Evolutionary conservation across 495 filamentous ascomycete genomes (phyloP).

Genomic region (Recurvomyces mirabilis): DNA sequence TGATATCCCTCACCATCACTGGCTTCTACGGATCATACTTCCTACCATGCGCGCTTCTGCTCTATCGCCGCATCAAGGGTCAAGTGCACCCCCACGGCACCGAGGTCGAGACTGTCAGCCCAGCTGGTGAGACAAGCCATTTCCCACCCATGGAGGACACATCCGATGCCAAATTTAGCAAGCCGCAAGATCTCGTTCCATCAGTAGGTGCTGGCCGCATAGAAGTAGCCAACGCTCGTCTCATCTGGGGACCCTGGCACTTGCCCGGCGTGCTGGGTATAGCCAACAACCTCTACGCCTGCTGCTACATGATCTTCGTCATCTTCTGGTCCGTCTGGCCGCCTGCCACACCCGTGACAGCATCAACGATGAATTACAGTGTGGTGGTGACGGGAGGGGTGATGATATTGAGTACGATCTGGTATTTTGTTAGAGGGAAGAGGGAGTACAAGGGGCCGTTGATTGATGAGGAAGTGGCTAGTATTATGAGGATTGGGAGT

Average conservation of each 20-base stretch:
- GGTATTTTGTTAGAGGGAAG: conserved; percentile 16
- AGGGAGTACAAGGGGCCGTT: conserved; percentile 13
- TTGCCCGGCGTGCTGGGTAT: conserved; percentile 17
- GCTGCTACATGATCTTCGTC: conserved; percentile 18
- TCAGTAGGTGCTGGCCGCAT: not conserved
- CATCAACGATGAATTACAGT: conserved; percentile 21
- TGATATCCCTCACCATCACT: conserved; percentile 20
- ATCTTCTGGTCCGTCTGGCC: conserved; percentile 20
- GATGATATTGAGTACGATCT: conserved; percentile 17
- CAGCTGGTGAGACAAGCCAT: not conserved
- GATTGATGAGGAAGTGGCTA: conserved; percentile 17
- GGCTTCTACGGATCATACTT: conserved; percentile 23
- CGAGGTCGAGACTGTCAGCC: not conserved
- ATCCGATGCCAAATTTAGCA: not conserved
- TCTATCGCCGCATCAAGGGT: conserved; percentile 18
- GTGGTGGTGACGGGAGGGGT: conserved; percentile 18
- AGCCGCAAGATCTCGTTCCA: not conserved
- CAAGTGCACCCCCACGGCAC: conserved; percentile 9
- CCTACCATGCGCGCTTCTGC: conserved; percentile 12
- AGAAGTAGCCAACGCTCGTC: conserved; percentile 3
- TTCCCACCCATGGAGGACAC: not conserved
- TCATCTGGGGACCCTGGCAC: conserved; percentile 24
- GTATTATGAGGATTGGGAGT: conserved; percentile 4
- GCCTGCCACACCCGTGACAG: conserved; percentile 10
- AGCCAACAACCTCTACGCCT: conserved; percentile 19